Conservation (phyloP, 73 alveolate species). For the Stentor roeselii region DNA sequence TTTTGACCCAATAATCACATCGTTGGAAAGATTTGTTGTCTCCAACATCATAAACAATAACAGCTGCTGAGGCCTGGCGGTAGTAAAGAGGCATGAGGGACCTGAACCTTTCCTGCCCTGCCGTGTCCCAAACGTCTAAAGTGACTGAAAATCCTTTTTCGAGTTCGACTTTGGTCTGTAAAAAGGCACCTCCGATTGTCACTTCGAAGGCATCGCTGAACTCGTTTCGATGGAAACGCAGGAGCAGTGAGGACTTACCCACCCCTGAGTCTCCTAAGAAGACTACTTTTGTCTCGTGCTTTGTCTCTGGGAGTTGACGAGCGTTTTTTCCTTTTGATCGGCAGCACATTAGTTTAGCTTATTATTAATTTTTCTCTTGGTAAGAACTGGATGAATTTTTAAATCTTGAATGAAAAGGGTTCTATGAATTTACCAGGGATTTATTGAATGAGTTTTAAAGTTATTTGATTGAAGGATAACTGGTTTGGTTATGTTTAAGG, state of each 20-base stretch:
- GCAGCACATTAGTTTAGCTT: constrained; percentile 15
- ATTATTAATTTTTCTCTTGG: no score
- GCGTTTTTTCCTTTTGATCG: background rate
- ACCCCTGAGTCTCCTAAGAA: constrained; percentile 67
- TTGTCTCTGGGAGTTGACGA: background rate
- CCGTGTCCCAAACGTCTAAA: constrained; percentile 84
- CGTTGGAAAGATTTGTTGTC: constrained; percentile 58
- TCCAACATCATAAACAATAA: constrained; percentile 68
- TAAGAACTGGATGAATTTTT: no score
- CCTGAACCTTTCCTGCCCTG: constrained; percentile 77
- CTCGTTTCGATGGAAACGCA: constrained; percentile 34
- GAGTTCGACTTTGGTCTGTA: constrained; percentile 37
- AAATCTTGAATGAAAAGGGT: no score
- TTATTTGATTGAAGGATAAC: no score
- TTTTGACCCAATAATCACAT: constrained; percentile 72
- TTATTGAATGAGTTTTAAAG: no score
- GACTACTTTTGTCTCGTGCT: constrained; percentile 51
- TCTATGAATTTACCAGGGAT: no score
- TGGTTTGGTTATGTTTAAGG: no score
- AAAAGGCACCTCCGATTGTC: constrained; percentile 64
- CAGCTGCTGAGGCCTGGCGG: constrained; percentile 80
- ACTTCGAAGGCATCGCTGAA: constrained; percentile 53
- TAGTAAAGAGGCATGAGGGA: constrained; percentile 65
- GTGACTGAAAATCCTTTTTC: constrained; percentile 34
- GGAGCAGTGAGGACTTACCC: constrained; percentile 55